phyloP scores from a whole-genome alignment of 306 rosid species.

The Inga oerstediana region DNA sequence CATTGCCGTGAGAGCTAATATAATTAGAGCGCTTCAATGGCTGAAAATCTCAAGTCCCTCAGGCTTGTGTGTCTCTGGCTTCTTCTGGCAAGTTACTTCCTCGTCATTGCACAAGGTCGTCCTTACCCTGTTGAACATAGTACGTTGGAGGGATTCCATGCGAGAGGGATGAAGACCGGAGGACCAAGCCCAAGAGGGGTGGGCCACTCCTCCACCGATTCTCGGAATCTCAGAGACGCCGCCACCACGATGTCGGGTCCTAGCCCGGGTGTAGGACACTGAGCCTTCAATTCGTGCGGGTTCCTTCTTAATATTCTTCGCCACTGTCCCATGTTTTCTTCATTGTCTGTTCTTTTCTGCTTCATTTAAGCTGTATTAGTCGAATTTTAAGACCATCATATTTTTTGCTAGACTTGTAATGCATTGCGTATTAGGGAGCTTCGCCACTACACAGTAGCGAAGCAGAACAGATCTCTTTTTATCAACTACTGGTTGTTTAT shows the following conservation, averaged over 20 bases:
- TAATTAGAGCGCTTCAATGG: conserved; percentile 20
- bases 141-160: conserved; percentile 24
- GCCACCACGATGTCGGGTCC: conserved; percentile 36
- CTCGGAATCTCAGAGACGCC: conserved; percentile 36
- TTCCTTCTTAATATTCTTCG: background rate
- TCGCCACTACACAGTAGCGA: background rate
- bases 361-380: background rate
- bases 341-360: background rate
- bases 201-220: conserved; percentile 28
- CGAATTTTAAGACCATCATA: background rate
- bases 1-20: background rate
- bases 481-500: background rate
- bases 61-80: conserved; percentile 14
- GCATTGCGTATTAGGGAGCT: background rate
- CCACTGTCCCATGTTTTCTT: background rate
- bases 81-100: background rate
- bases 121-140: conserved; percentile 18
- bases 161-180: conserved; percentile 30
- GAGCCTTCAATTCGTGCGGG: background rate
- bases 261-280: conserved; percentile 38
- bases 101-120: conserved; percentile 34
- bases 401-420: background rate
- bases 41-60: conserved; percentile 21
- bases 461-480: background rate
- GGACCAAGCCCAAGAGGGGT: conserved; percentile 37